Evolutionary conservation across 148 eudicot genomes (phyloP), one percentile per base, ranked within the genome.

Genomic region (Arbutus unedo): DNA sequence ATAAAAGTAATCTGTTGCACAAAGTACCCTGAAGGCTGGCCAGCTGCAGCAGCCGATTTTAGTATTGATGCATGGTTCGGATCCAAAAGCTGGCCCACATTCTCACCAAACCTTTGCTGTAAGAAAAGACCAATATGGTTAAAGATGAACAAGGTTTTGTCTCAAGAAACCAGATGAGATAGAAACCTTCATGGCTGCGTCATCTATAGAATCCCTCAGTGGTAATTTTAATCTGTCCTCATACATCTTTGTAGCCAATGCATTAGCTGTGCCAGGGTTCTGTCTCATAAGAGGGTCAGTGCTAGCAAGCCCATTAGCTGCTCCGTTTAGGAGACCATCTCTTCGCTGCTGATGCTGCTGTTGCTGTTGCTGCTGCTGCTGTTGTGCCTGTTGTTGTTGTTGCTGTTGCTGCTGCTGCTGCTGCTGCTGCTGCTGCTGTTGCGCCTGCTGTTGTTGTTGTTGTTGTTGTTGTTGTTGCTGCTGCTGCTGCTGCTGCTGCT

Each of bases 21-120:
- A 55, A 49, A 23, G 57, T 80, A 92, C 95, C 95, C 92, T 81
- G 92, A 87, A 85, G 88, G 57, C 82, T 92, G 95, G 81, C 92
- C 91, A 64, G 90, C 85, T 18, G 82, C 70, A 41, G 86, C 90
- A 82, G 90, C 85, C 75, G 97, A 86, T 75, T 91, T 93, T 41
- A 91, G 81, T 68, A 90, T 79, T 57, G 91, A 80, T 88, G 87
- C 84, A 67, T 87, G 88, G 87, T 81, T 88, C 75, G 87, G 91
- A 84, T 93, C 92, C 91, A 92, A 77, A 64, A 89, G 87, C 81
- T 89, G 92, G 82, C 86, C 86, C 82, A 87, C 85, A 85, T 83
- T 86, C 64, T 90, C 96, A 82, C 93, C 90, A 86, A 83, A 89
- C 74, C 91, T 85, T 90, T 89, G 93, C 97, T 93, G 92, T 85